Conservation (phyloP, 345 rosid species). For the Lepidium africanum region DNA sequence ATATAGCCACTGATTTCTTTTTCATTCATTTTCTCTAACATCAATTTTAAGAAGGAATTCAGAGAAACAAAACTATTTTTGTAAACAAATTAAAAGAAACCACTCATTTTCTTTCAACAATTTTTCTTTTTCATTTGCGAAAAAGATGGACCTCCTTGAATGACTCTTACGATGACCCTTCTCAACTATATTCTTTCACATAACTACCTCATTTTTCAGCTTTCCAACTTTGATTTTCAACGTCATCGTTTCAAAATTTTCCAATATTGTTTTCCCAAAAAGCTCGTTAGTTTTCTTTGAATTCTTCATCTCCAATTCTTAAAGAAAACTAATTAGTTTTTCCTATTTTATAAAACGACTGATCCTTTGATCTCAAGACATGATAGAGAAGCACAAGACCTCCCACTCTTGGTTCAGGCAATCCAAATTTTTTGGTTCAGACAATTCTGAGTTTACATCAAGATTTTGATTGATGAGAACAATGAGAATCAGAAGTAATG, state of each 20-base stretch:
- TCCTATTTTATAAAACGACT: neutral
- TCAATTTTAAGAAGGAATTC: too few species aligned
- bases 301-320: neutral
- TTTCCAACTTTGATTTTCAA: conserved; percentile 5
- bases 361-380: neutral
- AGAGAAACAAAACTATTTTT: neutral
- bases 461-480: conserved; percentile 6
- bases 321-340: neutral
- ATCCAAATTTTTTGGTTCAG: neutral
- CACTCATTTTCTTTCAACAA: conserved; percentile 39
- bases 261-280: neutral
- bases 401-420: conserved; percentile 25
- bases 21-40: too few species aligned
- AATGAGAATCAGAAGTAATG: conserved; percentile 26
- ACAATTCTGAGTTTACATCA: conserved; percentile 8
- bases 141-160: conserved; percentile 38
- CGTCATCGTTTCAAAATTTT: conserved; percentile 13
- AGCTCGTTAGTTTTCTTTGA: conserved; percentile 1
- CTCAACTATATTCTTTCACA: conserved; percentile 19
- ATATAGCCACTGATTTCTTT: conserved; percentile 24
- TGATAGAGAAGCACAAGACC: conserved; percentile 5
- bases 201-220: conserved; percentile 6
- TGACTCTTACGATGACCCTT: conserved; percentile 12
- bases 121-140: conserved; percentile 27
- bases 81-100: neutral